Percentiles rank a stretch among this genome's conserved stretches.
These are phyloP conservation scores for Trichophyton schoenleinii DNA, from an alignment of 2,329 filamentous ascomycete species.

Conservation along the genomic window DNA sequence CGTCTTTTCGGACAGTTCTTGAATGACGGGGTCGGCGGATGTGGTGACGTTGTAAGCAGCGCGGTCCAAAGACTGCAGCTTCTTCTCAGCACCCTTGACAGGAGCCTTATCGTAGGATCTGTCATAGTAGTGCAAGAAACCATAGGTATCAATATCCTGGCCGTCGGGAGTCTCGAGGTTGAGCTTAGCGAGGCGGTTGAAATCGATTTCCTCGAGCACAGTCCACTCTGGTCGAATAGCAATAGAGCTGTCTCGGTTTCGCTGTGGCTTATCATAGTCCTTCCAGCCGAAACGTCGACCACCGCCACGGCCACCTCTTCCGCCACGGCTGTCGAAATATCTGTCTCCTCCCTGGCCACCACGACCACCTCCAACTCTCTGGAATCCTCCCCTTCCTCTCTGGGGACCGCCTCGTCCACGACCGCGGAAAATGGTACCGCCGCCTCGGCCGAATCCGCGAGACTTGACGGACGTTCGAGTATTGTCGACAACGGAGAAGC, in stretches of 20 bases:
- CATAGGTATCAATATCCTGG: slow-evolving; percentile 89
- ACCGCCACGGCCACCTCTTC: slow-evolving; percentile 52
- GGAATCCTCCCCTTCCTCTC: slow-evolving; percentile 58
- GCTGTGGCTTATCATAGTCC: slow-evolving; percentile 94
- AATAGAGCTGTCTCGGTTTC: slow-evolving; percentile 90
- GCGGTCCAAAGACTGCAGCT: slow-evolving; percentile 77
- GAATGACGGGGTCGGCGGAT: slow-evolving; percentile 88
- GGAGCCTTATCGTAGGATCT: slow-evolving; percentile 86
- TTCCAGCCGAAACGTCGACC: slow-evolving; percentile 94
- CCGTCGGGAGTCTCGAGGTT: slow-evolving; percentile 91
- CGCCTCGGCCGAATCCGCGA: slow-evolving; percentile 68
- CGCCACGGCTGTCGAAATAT: slow-evolving; percentile 58
- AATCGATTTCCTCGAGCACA: slow-evolving; percentile 96
- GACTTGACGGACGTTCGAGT: slow-evolving; percentile 74
- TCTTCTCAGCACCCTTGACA: slow-evolving; percentile 77
- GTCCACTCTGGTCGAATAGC: slow-evolving; percentile 94
- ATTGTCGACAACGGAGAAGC: slow-evolving; percentile 97
- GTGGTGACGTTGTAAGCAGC: slow-evolving; percentile 98
- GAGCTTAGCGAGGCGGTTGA: slow-evolving; percentile 85
- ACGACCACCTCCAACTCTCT: slow-evolving; percentile 55
- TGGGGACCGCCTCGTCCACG: slow-evolving; percentile 39
- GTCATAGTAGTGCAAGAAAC: slow-evolving; percentile 98
- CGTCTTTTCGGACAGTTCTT: slow-evolving; percentile 89
- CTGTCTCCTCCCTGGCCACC: slow-evolving; percentile 51
- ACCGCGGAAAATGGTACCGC: slow-evolving; percentile 77